Evolutionary conservation across 352 stramenopile genomes (phyloP).

Genomic region (Phytophthora brassicae): DNA sequence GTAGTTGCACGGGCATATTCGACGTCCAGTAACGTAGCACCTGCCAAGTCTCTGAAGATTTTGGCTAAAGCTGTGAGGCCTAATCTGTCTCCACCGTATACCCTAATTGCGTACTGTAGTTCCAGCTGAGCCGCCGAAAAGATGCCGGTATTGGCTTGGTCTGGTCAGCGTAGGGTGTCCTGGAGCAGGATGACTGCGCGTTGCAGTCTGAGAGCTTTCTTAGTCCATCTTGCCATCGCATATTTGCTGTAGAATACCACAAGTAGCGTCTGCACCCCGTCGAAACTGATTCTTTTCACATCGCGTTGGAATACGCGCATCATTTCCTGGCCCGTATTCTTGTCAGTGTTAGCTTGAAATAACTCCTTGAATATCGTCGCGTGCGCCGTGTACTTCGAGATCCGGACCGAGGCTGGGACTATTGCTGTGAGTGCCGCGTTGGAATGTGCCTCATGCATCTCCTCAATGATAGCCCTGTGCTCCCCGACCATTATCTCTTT

Average conservation of each 20-base stretch:
- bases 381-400: background rate
- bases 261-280: background rate
- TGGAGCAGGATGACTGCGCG: background rate
- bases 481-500: slow-evolving; percentile 1
- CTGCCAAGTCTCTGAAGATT: background rate
- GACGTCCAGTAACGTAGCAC: background rate
- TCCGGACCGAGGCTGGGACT: background rate
- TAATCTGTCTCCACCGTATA: background rate
- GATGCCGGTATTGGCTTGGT: background rate
- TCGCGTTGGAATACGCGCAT: slow-evolving; percentile 1
- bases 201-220: background rate
- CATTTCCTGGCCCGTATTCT: background rate
- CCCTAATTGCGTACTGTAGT: background rate
- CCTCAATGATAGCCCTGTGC: background rate
- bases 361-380: background rate
- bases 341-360: background rate
- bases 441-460: slow-evolving; percentile 1
- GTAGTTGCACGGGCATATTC: background rate
- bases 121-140: background rate
- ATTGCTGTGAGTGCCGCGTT: background rate
- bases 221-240: background rate
- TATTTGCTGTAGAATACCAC: background rate
- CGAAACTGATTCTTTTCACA: slow-evolving; percentile 1
- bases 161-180: background rate
- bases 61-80: background rate